Evolutionary conservation across 148 eudicot species (phyloP).

Genomic region (Cornus suecica): DNA sequence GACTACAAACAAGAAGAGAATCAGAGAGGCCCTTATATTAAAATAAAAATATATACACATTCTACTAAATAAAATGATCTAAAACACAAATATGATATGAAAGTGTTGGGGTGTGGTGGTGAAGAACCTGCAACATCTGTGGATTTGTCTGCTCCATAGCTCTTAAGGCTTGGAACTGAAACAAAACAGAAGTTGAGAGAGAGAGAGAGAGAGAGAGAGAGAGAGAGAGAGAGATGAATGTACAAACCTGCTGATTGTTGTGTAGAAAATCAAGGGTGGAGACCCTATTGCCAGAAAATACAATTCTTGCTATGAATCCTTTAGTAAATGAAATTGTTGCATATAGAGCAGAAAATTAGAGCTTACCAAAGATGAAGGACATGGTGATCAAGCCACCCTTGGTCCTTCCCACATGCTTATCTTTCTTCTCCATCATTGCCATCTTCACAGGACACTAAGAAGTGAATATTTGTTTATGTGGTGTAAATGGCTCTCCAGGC

Average conservation of each 20-base stretch:
- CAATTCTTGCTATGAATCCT: too few relatives aligned
- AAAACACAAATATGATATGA: background rate
- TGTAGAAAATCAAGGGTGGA: conserved; percentile 73
- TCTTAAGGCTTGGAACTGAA: conserved; percentile 72
- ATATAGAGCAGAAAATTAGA: too few relatives aligned
- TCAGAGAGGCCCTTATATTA: background rate
- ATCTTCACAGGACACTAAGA: too few relatives aligned
- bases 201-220: background rate
- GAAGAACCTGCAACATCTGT: conserved; percentile 21
- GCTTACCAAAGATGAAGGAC: too few relatives aligned
- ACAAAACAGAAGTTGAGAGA: background rate
- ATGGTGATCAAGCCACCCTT: too few relatives aligned
- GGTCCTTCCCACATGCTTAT: too few relatives aligned
- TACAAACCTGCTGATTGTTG: conserved; percentile 49
- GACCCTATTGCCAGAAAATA: conserved; percentile 38
- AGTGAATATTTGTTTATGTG: too few relatives aligned
- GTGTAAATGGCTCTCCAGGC: too few relatives aligned
- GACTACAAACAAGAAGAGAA: conserved; percentile 29
- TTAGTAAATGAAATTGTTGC: too few relatives aligned
- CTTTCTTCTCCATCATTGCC: too few relatives aligned
- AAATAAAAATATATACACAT: background rate
- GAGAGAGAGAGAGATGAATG: background rate
- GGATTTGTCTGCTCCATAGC: conserved; percentile 72
- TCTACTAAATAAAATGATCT: too few relatives aligned
- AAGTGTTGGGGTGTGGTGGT: background rate